Conservation (phyloP, 805 yeast genomes). For the Wickerhamomyces pijperi region DNA sequence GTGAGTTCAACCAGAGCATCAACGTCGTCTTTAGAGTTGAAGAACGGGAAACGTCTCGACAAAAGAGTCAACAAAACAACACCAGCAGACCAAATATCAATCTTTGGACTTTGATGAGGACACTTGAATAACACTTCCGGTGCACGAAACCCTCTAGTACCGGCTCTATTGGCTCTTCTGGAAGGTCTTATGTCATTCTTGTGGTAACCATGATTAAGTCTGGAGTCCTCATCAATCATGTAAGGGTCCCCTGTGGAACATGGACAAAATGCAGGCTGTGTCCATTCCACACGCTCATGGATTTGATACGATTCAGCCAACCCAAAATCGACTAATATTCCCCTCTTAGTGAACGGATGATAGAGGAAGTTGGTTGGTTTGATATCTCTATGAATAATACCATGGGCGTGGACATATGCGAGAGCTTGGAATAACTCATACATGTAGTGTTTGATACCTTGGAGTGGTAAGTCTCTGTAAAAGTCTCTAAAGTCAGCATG, state of each 20-base stretch:
- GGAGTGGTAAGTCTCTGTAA: constrained; percentile 66
- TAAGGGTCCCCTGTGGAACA: constrained; percentile 27
- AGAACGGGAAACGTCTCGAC: constrained; percentile 79
- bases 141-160: constrained; percentile 82
- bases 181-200: constrained; percentile 83
- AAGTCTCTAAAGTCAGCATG: constrained; percentile 87
- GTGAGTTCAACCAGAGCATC: constrained; percentile 86
- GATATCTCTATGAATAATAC: constrained; percentile 68
- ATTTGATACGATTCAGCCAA: constrained; percentile 38
- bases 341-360: constrained; percentile 36
- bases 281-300: constrained; percentile 12
- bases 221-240: constrained; percentile 16
- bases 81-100: constrained; percentile 79
- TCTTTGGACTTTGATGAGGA: constrained; percentile 49
- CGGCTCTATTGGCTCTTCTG: constrained; percentile 92
- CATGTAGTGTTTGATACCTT: constrained; percentile 75
- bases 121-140: constrained; percentile 57
- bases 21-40: constrained; percentile 86
- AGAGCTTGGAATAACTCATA: constrained; percentile 67
- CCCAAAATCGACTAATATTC: constrained; percentile 78
- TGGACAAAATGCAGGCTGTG: constrained; percentile 34
- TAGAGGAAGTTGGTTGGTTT: constrained; percentile 66
- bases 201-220: constrained; percentile 51
- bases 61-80: constrained; percentile 68
- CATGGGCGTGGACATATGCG: constrained; percentile 53